These are phyloP conservation scores for Wickerhamia fluorescens DNA, from an alignment of 805 yeast genomes.

Conservation along the genomic window DNA sequence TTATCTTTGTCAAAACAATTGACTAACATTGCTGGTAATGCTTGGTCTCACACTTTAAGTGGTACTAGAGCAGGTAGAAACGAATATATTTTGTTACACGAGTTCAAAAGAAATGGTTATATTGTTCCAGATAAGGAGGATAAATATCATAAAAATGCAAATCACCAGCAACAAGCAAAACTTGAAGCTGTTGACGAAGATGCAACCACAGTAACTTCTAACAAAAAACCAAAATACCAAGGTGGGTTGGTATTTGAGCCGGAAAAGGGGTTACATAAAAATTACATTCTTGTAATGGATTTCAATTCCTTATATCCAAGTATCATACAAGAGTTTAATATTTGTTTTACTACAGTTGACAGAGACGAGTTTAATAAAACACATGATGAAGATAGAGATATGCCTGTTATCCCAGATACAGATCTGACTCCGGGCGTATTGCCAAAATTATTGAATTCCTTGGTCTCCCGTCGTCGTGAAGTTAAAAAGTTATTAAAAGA, in stretches of 20 bases:
- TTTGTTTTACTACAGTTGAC: conserved; percentile 92
- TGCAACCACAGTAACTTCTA: conserved; percentile 42
- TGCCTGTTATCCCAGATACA: conserved; percentile 63
- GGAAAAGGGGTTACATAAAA: conserved; percentile 87
- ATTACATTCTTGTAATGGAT: conserved; percentile 90
- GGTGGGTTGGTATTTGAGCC: conserved; percentile 98
- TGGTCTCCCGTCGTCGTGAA: conserved; percentile 88
- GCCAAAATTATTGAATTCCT: conserved; percentile 73
- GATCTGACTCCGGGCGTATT: conserved; percentile 69
- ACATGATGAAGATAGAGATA: conserved; percentile 46
- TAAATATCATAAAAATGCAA: conserved; percentile 29
- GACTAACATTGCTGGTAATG: conserved; percentile 92
- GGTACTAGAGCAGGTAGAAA: conserved; percentile 97
- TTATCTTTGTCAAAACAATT: conserved; percentile 84
- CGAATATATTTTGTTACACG: conserved; percentile 88
- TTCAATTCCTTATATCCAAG: conserved; percentile 96
- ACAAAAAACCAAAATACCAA: conserved; percentile 67
- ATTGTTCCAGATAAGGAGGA: conserved; percentile 84
- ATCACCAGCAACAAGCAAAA: conserved; percentile 26
- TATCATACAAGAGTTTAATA: conserved; percentile 93
- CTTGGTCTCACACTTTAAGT: conserved; percentile 90
- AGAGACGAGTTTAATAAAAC: conserved; percentile 42
- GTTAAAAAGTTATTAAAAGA: conserved; percentile 81
- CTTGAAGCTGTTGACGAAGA: conserved; percentile 31
- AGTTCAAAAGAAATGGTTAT: conserved; percentile 70